Conservation (phyloP, 2,329 filamentous ascomycete genomes). For the Fusarium aywerte region DNA sequence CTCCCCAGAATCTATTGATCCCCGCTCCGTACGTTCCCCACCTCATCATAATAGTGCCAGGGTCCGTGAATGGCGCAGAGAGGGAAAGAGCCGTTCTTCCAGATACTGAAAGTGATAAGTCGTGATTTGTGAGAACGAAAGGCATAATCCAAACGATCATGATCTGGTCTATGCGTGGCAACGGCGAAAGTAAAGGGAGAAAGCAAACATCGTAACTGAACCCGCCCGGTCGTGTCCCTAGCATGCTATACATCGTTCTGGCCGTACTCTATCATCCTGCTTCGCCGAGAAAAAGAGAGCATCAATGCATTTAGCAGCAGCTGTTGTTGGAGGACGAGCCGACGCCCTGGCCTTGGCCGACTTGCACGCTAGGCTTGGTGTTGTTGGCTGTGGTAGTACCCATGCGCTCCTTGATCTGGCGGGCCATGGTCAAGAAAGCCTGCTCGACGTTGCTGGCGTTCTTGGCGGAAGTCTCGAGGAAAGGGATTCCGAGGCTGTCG, state of each 20-base stretch:
- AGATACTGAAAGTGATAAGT: constrained; percentile 33
- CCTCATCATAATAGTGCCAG: constrained; percentile 13
- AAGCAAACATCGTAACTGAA: constrained; percentile 47
- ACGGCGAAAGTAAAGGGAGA: constrained; percentile 39
- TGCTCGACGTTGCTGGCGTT: constrained; percentile 99
- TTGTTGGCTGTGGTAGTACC: constrained; percentile 94
- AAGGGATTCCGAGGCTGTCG: constrained; percentile 97
- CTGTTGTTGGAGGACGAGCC: constrained; percentile 85
- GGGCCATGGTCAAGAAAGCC: constrained; percentile 99
- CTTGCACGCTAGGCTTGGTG: constrained; percentile 98
- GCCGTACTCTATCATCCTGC: constrained; percentile 46
- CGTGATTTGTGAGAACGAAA: constrained; percentile 33
- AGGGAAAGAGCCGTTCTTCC: constrained; percentile 27
- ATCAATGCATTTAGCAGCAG: constrained; percentile 78
- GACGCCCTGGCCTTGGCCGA: constrained; percentile 93
- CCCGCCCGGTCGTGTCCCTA: constrained; percentile 48
- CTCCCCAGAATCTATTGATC: constrained; percentile 26
- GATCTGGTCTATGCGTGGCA: constrained; percentile 53
- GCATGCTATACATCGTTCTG: constrained; percentile 41
- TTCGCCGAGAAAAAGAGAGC: constrained; percentile 41
- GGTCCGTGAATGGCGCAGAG: constrained; percentile 22
- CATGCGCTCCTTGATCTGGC: constrained; percentile 99
- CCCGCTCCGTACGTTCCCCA: constrained; percentile 12
- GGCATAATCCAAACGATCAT: constrained; percentile 50
- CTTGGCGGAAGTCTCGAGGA: constrained; percentile 99